These are phyloP conservation scores for Arthrocladium fulminans DNA, from an alignment of 2,329 filamentous ascomycete species.

Conservation along the genomic window DNA sequence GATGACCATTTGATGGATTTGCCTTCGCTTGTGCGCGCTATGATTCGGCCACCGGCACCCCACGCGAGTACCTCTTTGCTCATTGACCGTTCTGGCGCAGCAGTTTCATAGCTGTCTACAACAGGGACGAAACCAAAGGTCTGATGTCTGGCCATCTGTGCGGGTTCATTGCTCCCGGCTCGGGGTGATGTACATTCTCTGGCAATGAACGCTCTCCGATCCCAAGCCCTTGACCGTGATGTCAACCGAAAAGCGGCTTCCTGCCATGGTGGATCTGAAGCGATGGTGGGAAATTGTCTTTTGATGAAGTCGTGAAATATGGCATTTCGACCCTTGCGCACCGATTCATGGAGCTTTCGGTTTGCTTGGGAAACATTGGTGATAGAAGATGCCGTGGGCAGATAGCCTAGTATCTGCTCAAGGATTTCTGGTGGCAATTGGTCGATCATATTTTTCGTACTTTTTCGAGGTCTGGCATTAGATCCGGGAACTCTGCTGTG, in stretches of 20 bases:
- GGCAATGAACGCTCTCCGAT: conserved; percentile 47
- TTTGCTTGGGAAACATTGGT: conserved; percentile 39
- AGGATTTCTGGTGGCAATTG: conserved; percentile 37
- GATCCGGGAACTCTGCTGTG: not conserved
- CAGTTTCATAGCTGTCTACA: conserved; percentile 49
- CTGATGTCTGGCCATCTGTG: conserved; percentile 34
- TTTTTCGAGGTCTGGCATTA: not conserved
- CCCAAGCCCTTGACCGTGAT: conserved; percentile 49
- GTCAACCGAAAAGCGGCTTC: conserved; percentile 47
- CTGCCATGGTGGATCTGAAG: conserved; percentile 36
- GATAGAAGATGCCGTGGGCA: conserved; percentile 40
- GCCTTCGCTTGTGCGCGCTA: conserved; percentile 42
- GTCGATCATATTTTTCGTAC: conserved; percentile 5
- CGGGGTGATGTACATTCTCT: conserved; percentile 41
- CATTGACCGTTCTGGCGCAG: conserved; percentile 34
- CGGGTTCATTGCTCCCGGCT: conserved; percentile 6
- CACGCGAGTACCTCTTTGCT: conserved; percentile 50
- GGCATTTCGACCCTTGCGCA: conserved; percentile 41
- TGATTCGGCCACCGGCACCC: conserved; percentile 51
- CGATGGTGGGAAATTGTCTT: conserved; percentile 39
- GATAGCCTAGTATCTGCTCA: conserved; percentile 32
- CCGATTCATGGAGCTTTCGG: conserved; percentile 36
- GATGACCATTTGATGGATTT: conserved; percentile 26
- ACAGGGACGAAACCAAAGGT: conserved; percentile 50
- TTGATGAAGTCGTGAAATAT: conserved; percentile 40